phyloP scores from a whole-genome alignment of 179 eudicot species.

The Camellia oleifera region DNA sequence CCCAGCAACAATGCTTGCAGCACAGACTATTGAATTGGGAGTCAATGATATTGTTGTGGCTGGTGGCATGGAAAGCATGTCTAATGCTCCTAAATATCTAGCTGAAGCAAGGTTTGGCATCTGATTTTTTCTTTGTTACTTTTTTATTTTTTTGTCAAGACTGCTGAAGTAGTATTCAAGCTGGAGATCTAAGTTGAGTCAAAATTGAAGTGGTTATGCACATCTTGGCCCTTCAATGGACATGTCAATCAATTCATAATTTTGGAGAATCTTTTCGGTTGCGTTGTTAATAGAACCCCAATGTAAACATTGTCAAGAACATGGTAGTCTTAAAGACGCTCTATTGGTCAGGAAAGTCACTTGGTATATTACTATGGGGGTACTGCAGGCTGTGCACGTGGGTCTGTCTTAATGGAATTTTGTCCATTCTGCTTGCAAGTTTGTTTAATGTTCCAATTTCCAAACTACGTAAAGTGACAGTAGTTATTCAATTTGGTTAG shows the following conservation, averaged over 20 bases:
- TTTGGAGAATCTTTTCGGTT: not conserved
- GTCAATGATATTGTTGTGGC: constrained; percentile 73
- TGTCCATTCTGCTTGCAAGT: not conserved
- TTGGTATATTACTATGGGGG: not conserved
- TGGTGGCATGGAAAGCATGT: constrained; percentile 99
- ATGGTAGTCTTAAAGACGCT: not conserved
- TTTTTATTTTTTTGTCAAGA: not conserved
- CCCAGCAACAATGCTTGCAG: constrained; percentile 85
- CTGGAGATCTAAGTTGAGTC: not conserved
- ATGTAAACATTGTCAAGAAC: not conserved
- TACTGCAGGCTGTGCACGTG: not conserved
- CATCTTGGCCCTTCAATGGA: not conserved
- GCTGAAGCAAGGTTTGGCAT: constrained; percentile 52
- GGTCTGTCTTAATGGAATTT: not conserved
- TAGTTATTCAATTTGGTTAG: not conserved
- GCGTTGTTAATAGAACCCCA: not conserved
- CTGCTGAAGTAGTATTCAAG: not conserved
- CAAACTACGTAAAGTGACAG: not conserved
- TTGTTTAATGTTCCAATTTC: not conserved
- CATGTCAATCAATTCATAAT: not conserved
- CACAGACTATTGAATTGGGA: constrained; percentile 75
- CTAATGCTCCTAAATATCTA: constrained; percentile 77
- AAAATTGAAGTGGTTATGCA: not conserved
- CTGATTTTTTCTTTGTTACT: not conserved
- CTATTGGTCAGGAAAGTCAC: not conserved